Percentiles rank a stretch among this genome's conserved stretches.
phyloP scores from a whole-genome alignment of 805 yeast genomes.

The Candida michaelii region DNA sequence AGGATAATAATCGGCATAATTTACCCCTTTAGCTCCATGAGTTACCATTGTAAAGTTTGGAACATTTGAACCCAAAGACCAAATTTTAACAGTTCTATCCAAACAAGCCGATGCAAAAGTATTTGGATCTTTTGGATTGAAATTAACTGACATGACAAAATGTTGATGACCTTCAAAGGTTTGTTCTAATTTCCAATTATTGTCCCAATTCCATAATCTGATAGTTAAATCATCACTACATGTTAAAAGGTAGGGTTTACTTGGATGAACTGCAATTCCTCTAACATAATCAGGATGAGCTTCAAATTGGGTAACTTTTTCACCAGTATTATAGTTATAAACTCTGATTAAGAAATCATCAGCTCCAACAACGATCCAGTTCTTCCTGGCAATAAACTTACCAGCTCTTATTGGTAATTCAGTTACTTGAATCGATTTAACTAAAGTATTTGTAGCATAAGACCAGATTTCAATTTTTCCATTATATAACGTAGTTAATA shows the following conservation, averaged over 20 bases:
- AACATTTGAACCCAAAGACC: constrained; percentile 85
- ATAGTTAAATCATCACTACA: constrained; percentile 90
- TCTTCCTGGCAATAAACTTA: constrained; percentile 89
- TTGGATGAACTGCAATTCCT: constrained; percentile 90
- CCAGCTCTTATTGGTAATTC: constrained; percentile 96
- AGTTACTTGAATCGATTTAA: constrained; percentile 91
- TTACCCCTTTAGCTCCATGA: constrained; percentile 91
- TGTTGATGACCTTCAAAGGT: constrained; percentile 94
- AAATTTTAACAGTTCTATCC: constrained; percentile 93
- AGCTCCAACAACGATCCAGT: constrained; percentile 94
- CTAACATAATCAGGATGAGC: constrained; percentile 98
- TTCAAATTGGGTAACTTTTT: constrained; percentile 90
- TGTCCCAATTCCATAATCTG: constrained; percentile 97
- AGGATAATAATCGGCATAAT: constrained; percentile 95
- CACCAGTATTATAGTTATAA: constrained; percentile 93
- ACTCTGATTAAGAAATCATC: constrained; percentile 95
- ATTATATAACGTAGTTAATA: constrained; percentile 83
- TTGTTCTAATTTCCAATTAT: constrained; percentile 86
- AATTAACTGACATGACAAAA: constrained; percentile 89
- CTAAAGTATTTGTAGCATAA: constrained; percentile 78
- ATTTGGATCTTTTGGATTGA: constrained; percentile 96
- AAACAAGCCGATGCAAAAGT: constrained; percentile 97
- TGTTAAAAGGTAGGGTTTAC: constrained; percentile 84
- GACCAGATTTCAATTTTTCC: constrained; percentile 94
- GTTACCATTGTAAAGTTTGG: constrained; percentile 93